Percentiles rank a stretch among this genome's conserved stretches.
Evolutionary conservation across 495 filamentous ascomycete genomes (phyloP).

Genomic region (Articulospora tetracladia): DNA sequence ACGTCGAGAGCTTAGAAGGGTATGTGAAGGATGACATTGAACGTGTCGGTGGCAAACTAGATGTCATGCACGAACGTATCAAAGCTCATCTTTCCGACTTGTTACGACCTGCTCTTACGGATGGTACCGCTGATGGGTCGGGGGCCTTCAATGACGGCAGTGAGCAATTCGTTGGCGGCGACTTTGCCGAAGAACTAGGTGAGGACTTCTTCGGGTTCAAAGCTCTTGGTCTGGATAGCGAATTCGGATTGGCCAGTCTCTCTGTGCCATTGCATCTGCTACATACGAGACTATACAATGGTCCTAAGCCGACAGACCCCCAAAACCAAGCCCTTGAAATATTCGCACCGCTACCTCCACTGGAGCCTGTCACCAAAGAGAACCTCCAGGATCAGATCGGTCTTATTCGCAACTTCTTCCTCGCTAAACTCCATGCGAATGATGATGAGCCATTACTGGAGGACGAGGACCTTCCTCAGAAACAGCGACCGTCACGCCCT

Average conservation of each 20-base stretch:
- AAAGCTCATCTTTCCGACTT: constrained; percentile 85
- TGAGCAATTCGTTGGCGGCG: constrained; percentile 93
- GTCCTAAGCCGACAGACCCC: constrained; percentile 43
- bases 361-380: constrained; percentile 76
- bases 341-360: constrained; percentile 66
- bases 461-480: constrained; percentile 90
- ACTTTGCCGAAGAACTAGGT: constrained; percentile 95
- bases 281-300: constrained; percentile 79
- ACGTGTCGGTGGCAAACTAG: constrained; percentile 76
- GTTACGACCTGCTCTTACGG: constrained; percentile 80
- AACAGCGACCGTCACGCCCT: constrained; percentile 90
- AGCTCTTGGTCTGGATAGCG: constrained; percentile 85
- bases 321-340: constrained; percentile 51
- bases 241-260: constrained; percentile 79
- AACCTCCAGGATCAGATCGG: constrained; percentile 77
- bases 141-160: constrained; percentile 93
- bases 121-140: constrained; percentile 78
- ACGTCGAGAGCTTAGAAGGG: constrained; percentile 74
- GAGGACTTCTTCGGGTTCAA: constrained; percentile 99
- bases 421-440: constrained; percentile 77
- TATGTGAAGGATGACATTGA: constrained; percentile 96
- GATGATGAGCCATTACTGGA: constrained; percentile 80
- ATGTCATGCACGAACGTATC: constrained; percentile 86
- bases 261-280: constrained; percentile 93
- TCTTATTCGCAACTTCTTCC: constrained; percentile 84